Evolutionary conservation across 805 yeast genomes (phyloP).

Genomic region (Kazachstania africana): DNA sequence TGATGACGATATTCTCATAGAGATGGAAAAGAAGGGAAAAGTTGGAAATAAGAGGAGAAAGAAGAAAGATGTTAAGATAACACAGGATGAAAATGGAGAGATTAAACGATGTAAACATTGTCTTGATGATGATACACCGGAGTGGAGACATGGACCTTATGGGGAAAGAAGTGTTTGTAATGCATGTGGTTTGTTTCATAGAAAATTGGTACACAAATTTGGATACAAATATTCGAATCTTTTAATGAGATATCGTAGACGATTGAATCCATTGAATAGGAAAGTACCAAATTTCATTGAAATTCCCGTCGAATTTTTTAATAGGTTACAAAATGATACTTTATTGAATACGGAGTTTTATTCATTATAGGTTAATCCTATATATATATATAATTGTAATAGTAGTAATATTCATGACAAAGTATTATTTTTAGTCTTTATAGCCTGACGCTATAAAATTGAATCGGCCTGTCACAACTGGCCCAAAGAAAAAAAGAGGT

Average conservation of each 20-base stretch:
- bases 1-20: too few species aligned
- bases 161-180: slow-evolving; percentile 78
- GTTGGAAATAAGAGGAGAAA: too few species aligned
- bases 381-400: too few species aligned
- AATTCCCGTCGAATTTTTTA: slow-evolving; percentile 12
- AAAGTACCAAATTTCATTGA: slow-evolving; percentile 16
- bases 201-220: slow-evolving; percentile 41
- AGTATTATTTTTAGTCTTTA: too few species aligned
- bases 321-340: too few species aligned
- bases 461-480: too few species aligned
- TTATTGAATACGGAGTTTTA: too few species aligned
- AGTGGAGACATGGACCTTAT: slow-evolving; percentile 86
- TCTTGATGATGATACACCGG: slow-evolving; percentile 48
- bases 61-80: background rate
- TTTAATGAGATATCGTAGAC: slow-evolving; percentile 16
- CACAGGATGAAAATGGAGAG: background rate
- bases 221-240: slow-evolving; percentile 17
- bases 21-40: too few species aligned
- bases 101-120: slow-evolving; percentile 3
- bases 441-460: too few species aligned
- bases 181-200: slow-evolving; percentile 78
- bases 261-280: slow-evolving; percentile 12
- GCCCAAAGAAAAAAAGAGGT: too few species aligned
- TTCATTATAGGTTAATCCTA: too few species aligned
- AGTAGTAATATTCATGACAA: too few species aligned